Conservation (phyloP, 352 stramenopile species). For the Pythium monospermum region DNA sequence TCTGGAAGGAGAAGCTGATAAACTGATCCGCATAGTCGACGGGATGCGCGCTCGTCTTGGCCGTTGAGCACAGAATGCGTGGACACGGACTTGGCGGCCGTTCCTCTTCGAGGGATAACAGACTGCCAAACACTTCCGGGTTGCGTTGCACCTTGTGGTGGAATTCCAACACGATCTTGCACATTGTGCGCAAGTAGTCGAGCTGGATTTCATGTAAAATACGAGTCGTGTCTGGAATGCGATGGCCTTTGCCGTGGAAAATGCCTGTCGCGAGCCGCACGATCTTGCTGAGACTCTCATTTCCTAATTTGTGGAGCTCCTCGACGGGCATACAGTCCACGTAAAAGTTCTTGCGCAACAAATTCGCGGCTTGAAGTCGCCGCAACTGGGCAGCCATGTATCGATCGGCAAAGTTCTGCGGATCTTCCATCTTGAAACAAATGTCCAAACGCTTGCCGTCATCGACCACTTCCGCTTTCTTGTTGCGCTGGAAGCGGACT, state of each 20-base stretch:
- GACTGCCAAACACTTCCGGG: slow-evolving; percentile 48
- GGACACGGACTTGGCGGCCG: slow-evolving; percentile 27
- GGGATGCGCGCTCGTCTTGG: slow-evolving; percentile 33
- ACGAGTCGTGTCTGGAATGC: slow-evolving; percentile 65
- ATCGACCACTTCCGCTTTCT: slow-evolving; percentile 51
- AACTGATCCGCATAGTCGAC: slow-evolving; percentile 86
- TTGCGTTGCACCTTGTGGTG: slow-evolving; percentile 55
- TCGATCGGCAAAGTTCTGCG: slow-evolving; percentile 67
- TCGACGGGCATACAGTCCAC: slow-evolving; percentile 84
- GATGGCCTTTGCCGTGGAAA: slow-evolving; percentile 65
- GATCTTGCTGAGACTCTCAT: slow-evolving; percentile 77
- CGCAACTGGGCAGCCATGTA: slow-evolving; percentile 55
- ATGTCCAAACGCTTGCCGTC: slow-evolving; percentile 49
- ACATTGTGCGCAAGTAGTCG: slow-evolving; percentile 91
- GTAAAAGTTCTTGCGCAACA: slow-evolving; percentile 75
- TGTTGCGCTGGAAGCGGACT: slow-evolving; percentile 60
- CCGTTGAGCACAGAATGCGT: slow-evolving; percentile 22
- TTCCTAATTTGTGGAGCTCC: slow-evolving; percentile 76
- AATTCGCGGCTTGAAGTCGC: slow-evolving; percentile 59
- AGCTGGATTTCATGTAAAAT: slow-evolving; percentile 88
- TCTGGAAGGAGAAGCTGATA: slow-evolving; percentile 85
- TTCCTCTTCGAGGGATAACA: slow-evolving; percentile 50
- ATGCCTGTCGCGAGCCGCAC: slow-evolving; percentile 49
- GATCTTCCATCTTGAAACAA: slow-evolving; percentile 82
- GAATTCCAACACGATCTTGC: slow-evolving; percentile 87